Evolutionary conservation across 2,329 filamentous ascomycete species (phyloP).

Genomic region (Epichloe sp.): DNA sequence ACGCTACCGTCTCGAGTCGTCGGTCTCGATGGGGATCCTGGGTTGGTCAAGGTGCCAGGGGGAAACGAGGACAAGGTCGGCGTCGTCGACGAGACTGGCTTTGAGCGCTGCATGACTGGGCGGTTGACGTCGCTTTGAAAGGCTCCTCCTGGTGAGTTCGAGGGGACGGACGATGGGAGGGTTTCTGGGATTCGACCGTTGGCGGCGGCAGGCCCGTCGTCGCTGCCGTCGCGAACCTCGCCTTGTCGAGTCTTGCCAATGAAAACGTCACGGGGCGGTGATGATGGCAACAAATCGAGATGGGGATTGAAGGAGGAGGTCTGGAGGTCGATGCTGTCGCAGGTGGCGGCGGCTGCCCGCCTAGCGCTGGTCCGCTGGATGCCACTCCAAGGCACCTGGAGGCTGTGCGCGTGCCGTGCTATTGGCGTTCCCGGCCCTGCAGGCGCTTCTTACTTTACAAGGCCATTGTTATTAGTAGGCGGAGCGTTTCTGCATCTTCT

Average conservation of each 20-base stretch:
- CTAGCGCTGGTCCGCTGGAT: too few species aligned
- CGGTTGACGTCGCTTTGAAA: background rate
- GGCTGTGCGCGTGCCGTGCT: background rate
- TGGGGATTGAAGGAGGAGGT: too few species aligned
- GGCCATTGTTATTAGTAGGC: too few species aligned
- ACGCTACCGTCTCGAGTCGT: constrained; percentile 22
- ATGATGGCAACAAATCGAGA: too few species aligned
- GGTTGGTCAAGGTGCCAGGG: constrained; percentile 17
- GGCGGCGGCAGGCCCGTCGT: too few species aligned
- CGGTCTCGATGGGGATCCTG: constrained; percentile 17
- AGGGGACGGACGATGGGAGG: too few species aligned
- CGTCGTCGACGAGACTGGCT: constrained; percentile 12
- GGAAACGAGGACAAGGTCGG: constrained; percentile 24
- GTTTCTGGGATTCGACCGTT: too few species aligned
- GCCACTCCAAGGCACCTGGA: too few species aligned
- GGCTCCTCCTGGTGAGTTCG: background rate
- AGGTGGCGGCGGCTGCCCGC: background rate
- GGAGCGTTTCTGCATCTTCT: background rate
- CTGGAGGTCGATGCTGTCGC: background rate
- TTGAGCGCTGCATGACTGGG: constrained; percentile 5
- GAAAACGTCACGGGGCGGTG: too few species aligned
- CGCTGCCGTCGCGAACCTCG: too few species aligned
- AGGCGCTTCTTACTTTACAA: too few species aligned
- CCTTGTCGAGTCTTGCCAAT: too few species aligned
- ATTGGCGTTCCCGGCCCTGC: background rate